Evolutionary conservation across 1,139 yeast genomes (phyloP), one percentile per base, ranked within the genome.

Genomic region (Taiozyma sp.): DNA sequence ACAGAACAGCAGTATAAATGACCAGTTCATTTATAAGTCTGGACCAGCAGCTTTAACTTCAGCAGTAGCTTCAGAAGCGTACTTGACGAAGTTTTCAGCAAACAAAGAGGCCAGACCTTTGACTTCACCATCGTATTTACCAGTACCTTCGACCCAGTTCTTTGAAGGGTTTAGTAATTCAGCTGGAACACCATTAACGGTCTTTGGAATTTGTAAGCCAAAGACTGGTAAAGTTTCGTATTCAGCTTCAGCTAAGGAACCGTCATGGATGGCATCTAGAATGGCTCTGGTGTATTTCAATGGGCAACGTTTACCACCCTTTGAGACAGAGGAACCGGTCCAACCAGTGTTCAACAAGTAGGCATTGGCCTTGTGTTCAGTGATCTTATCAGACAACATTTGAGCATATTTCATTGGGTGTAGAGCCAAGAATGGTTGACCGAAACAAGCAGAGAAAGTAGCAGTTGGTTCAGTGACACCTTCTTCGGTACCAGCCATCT

Each of bases 401-500:
- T 89, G 89, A 49, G 99, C 99, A 73, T 93, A 93, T 73, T 85
- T 86, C 93, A 93, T 93, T 72, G 99, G 99, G 75, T 93, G 99
- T 72, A 93, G 79, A 46, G 93, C 98, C 75, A 93, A 80, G 87
- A 93, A 93, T 60, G 99, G 99, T 78, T 93, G 98, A 67, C 99
- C 99, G 73, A 92, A 93, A 79, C 99, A 93, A 52, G 99, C 97
- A 60, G 97, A 89, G 82, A 93, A 93, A 30, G 97, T 90, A 53
- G 98, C 96, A 73, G 89, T 92, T 55, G 99, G 98, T 76, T 93
- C 98, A 59, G 98, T 92, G 62, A 93, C 90, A 74, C 99, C 99
- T 72, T 90, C 96, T 76, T 93, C 99, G 53, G 99, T 93, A 73
- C 99, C 99, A 59, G 99, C 97, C 96, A 93, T 93, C 83, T 93